These are phyloP conservation scores for Anastatica hierochuntica DNA, from an alignment of 345 rosid species.

Conservation along the genomic window DNA sequence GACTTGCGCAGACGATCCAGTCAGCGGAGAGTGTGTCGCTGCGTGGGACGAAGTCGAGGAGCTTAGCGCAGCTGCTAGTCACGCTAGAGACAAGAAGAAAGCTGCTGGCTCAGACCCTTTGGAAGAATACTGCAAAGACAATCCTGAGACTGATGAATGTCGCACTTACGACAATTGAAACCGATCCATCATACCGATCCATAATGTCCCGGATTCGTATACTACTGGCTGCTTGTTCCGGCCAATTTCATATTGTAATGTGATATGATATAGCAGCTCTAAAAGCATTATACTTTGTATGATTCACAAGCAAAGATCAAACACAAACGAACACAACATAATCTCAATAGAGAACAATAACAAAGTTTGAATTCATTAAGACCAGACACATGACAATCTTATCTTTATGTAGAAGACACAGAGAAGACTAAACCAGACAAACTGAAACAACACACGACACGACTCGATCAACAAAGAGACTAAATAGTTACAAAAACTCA, in stretches of 20 bases:
- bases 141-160: constrained; percentile 84
- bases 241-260: too few species aligned
- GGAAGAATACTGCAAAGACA: constrained; percentile 85
- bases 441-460: constrained; percentile 1
- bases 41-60: constrained; percentile 99
- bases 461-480: too few species aligned
- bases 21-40: constrained; percentile 85
- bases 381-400: constrained; percentile 7
- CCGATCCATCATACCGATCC: too few species aligned
- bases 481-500: not conserved
- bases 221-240: too few species aligned
- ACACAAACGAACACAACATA: not conserved
- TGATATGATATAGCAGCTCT: too few species aligned
- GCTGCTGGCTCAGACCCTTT: constrained; percentile 53
- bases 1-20: constrained; percentile 72
- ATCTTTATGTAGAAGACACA: constrained; percentile 7
- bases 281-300: too few species aligned
- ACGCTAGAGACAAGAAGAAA: constrained; percentile 78
- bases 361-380: constrained; percentile 14
- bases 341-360: not conserved
- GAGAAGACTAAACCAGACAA: constrained; percentile 5
- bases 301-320: too few species aligned
- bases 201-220: too few species aligned
- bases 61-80: constrained; percentile 97
- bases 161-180: constrained; percentile 76